Percentiles rank a stretch among this genome's conserved stretches.
These are phyloP conservation scores for Cenchrus americanus DNA, from an alignment of 176 grass and related monocot species.

Conservation along the genomic window DNA sequence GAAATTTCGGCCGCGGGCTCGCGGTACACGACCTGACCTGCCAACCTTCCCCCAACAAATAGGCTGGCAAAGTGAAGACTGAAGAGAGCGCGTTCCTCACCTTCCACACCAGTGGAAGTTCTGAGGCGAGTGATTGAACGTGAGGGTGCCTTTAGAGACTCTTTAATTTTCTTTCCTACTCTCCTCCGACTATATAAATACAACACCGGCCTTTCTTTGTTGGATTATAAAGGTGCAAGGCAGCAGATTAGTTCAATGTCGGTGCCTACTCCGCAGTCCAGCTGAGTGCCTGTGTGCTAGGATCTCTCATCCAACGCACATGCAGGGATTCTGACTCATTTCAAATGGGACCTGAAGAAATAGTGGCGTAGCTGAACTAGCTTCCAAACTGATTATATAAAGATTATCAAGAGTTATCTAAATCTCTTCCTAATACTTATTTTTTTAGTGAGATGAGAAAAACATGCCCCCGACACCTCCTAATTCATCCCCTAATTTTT, in stretches of 20 bases:
- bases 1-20: constrained; percentile 24
- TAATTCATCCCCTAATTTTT: too few species aligned
- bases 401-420: not conserved
- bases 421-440: too few species aligned
- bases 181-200: not conserved
- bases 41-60: constrained; percentile 19
- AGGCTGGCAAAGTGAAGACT: not conserved
- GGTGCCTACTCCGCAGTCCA: not conserved
- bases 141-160: not conserved
- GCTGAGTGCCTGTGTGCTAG: not conserved
- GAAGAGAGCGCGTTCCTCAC: constrained; percentile 32
- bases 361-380: constrained; percentile 1
- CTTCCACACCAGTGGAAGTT: constrained; percentile 16
- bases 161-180: not conserved
- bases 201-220: not conserved
- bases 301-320: not conserved
- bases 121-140: not conserved
- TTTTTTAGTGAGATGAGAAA: too few species aligned
- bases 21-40: constrained; percentile 21
- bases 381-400: not conserved
- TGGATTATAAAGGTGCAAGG: not conserved
- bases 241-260: not conserved
- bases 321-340: not conserved
- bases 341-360: not conserved
- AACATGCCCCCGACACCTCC: too few species aligned